Base-by-base conservation (phyloP, 2,329 filamentous ascomycete species). In the Pleomassaria siparia region DNA sequence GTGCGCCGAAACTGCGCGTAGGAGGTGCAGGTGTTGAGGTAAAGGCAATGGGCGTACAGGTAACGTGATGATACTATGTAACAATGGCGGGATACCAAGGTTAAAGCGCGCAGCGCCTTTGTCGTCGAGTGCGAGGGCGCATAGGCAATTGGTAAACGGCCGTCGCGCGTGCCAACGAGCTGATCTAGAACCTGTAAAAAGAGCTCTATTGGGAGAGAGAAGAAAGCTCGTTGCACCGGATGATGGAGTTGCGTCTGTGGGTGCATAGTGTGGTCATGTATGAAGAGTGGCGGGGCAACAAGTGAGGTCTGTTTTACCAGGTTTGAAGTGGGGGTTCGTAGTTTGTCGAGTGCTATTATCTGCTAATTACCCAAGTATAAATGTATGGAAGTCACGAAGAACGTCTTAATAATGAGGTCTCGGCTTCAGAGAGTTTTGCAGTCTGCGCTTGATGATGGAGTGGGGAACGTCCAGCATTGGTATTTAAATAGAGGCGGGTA, bases 151-250 rank as follows among this genome's bases (percentile, higher is more conserved):
- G 58, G 56, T 24, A 51, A 46, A 3, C 22, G 39, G 26, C 55
- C 52, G 39, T 53, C 33, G 18, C 43, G 46, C 11, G 48, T 59
- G 5, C 47, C 52, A 11, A 64, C 56, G 11, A 68, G 53, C 43
- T 66, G 57, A 30, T 68, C 63, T 16, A 68, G 53, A 12, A 66
- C 43, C 20, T 54, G 48, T 11, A 64, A 49, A 25, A 66, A 60
- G 1, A 67, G 44, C 30, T 68, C 64, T 2, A 50, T 35, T 2
- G 64, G 63, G 7, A 67, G 51, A 26, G 18, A 10, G 13, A 24
- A 28, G 35, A 49, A 45, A 33, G 46, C 33, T 2, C n/a, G 15
- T 21, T 43, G 30, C 3, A 20, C 13, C 2, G 8, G n/a, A 22
- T 18, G 25, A 7, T 43, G 45, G 20, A 39, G 7, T 29, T 33